Conservation (phyloP, 2,329 filamentous ascomycete genomes). For the Akanthomyces muscarius region DNA sequence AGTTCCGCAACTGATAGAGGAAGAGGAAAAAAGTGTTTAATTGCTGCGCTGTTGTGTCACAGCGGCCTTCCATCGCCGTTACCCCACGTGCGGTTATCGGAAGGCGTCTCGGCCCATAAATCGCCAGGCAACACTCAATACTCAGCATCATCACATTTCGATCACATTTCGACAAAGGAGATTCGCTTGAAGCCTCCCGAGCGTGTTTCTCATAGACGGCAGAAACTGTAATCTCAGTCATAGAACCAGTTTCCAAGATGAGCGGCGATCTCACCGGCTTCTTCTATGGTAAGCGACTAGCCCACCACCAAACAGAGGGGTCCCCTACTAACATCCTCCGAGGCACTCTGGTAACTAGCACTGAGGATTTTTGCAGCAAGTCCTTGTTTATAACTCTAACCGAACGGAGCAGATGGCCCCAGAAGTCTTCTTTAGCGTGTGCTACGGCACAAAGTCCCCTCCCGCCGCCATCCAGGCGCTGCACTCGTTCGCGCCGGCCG, state of each 20-base stretch:
- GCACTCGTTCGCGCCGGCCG: constrained; percentile 64
- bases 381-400: constrained; percentile 11
- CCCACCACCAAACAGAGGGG: neutral
- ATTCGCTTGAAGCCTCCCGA: neutral
- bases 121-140: neutral
- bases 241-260: constrained; percentile 28
- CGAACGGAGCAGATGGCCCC: constrained; percentile 62
- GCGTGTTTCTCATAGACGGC: neutral
- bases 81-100: constrained; percentile 12
- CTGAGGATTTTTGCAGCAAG: constrained; percentile 21
- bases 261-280: constrained; percentile 46
- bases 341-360: constrained; percentile 34
- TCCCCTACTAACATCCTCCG: constrained; percentile 8
- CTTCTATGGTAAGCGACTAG: constrained; percentile 48
- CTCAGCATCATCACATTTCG: neutral
- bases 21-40: neutral
- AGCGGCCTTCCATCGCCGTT: neutral
- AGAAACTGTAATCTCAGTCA: too few relatives aligned
- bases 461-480: constrained; percentile 50
- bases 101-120: constrained; percentile 2
- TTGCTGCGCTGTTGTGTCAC: neutral
- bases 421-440: constrained; percentile 79
- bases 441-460: constrained; percentile 56
- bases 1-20: too few relatives aligned
- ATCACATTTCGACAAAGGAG: neutral